phyloP scores from a whole-genome alignment of 148 eudicot genomes.

The Chenopodium suecicum region DNA sequence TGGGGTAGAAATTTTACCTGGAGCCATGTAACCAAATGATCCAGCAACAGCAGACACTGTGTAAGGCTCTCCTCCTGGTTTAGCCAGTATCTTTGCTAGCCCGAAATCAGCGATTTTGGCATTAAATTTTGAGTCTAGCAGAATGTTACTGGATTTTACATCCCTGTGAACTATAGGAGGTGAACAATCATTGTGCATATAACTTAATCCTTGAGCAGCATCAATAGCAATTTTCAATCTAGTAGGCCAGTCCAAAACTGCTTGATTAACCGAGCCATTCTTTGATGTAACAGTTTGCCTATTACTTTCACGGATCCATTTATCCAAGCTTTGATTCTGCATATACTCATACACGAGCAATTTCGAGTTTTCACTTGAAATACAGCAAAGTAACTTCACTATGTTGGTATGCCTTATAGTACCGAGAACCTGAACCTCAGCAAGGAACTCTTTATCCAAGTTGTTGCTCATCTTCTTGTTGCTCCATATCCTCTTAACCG shows the following conservation, averaged over 20 bases:
- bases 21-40: slow-evolving; percentile 72
- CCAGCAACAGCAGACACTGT: slow-evolving; percentile 68
- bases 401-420: slow-evolving; percentile 64
- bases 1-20: slow-evolving; percentile 34
- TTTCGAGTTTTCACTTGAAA: slow-evolving; percentile 61
- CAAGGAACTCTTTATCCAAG: slow-evolving; percentile 58
- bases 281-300: slow-evolving; percentile 11
- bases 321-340: slow-evolving; percentile 65
- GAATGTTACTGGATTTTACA: slow-evolving; percentile 70
- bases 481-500: slow-evolving; percentile 61
- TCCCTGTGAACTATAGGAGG: slow-evolving; percentile 70
- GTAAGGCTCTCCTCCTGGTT: slow-evolving; percentile 49
- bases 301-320: slow-evolving; percentile 53
- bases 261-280: slow-evolving; percentile 9
- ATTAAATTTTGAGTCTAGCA: slow-evolving; percentile 59
- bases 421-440: slow-evolving; percentile 64
- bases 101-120: slow-evolving; percentile 81
- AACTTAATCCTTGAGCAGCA: slow-evolving; percentile 68
- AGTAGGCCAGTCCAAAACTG: slow-evolving; percentile 57
- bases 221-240: slow-evolving; percentile 62
- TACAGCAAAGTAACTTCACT: slow-evolving; percentile 71
- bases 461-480: slow-evolving; percentile 33
- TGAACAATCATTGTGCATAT: slow-evolving; percentile 74
- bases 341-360: slow-evolving; percentile 78
- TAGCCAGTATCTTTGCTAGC: slow-evolving; percentile 47